Percentiles rank a stretch among this genome's conserved stretches.
These are phyloP conservation scores for Cercospora sp. DNA, from an alignment of 2,329 filamentous ascomycete genomes.

Conservation along the genomic window DNA sequence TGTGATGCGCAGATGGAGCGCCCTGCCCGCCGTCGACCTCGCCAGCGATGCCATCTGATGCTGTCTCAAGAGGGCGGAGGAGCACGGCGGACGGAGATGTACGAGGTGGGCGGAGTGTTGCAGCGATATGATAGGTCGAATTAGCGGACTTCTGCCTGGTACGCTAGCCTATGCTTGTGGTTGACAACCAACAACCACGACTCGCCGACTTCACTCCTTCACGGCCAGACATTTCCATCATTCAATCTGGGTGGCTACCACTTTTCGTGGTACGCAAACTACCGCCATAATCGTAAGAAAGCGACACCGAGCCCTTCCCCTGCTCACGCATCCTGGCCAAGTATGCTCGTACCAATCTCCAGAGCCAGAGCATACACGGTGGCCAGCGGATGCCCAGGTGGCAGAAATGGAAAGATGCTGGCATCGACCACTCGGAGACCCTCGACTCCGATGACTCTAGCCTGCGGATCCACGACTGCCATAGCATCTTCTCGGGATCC, in stretches of 20 bases:
- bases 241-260: background rate
- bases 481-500: background rate
- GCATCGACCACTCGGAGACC: background rate
- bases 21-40: constrained; percentile 43
- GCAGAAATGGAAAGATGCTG: background rate
- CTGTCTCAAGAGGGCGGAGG: background rate
- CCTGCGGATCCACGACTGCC: background rate
- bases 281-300: background rate
- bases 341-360: background rate
- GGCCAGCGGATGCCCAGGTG: background rate
- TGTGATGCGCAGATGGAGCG: constrained; percentile 49
- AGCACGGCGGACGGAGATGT: background rate
- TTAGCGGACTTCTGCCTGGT: background rate
- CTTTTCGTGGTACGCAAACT: background rate
- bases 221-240: background rate
- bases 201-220: background rate
- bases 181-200: background rate
- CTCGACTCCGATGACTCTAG: background rate
- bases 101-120: background rate
- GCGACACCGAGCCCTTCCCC: background rate
- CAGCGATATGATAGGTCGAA: background rate
- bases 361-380: background rate
- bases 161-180: background rate
- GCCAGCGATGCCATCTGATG: constrained; percentile 26
- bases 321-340: background rate